Base-by-base conservation (phyloP, 345 rosid genomes). In the Diplotaxis tenuifolia region DNA sequence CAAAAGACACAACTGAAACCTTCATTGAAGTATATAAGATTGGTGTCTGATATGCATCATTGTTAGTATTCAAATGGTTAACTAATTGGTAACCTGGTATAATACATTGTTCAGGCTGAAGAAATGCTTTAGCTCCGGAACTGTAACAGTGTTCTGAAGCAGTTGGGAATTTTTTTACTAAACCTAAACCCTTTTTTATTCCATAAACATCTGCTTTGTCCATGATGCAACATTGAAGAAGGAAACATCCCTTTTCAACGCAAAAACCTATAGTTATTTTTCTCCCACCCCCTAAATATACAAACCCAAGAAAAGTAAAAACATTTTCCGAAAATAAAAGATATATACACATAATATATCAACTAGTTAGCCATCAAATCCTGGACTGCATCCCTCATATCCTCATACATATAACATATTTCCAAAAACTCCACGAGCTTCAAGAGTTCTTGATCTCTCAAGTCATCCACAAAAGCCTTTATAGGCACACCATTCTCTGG, bases 401-500 rank as follows among this genome's bases (percentile, higher is more conserved):
- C 96, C 7, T 85, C 89, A 67, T 77, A 80, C 31, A 32, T 27
- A 20, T 82, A 79, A 75, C 87, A 83, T 19, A 71, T 67, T 25
- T 85, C 80, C 38, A 94, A 82, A 65, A 94, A 87, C 63, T 60
- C 71, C 14, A 31, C 71, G 73, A 91, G 68, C 71, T 79, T 86
- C 73, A 70, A 28, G 45, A 95, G 80, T 81, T 91, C 93, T 21
- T 49, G 65, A 58, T 47, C 53, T 47, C 0, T 47, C 21, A 47
- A 10, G 21, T 47, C 53, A 7, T 47, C 53, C 53, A 47, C 64
- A 32, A 89, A 91, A 1, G 92, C 87, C 65, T 64, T 78, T 32
- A 91, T 80, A 6, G 97, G 96, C 34, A 95, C 79, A 0, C 93
- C 97, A 59, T 88, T 95, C 49, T 87, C 88, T 2, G 96, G 96